phyloP scores from a whole-genome alignment of 768 basidiomycete species.

The Lepiota venenata region DNA sequence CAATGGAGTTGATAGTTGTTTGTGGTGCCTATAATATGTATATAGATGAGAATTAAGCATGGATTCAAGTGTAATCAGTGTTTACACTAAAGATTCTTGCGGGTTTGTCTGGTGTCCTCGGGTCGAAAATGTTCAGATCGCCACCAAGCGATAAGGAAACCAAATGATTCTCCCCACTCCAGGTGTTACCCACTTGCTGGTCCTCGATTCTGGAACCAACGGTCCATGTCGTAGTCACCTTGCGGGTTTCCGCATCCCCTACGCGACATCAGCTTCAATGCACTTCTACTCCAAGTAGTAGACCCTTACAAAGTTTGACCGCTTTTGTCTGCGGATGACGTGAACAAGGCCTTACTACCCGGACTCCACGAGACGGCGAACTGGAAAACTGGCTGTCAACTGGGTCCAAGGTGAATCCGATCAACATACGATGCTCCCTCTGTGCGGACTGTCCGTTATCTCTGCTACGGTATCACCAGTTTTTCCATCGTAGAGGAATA shows the following conservation, averaged over 20 bases:
- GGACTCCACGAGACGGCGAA: slow-evolving; percentile 80
- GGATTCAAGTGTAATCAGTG: neutral
- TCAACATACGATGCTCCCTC: slow-evolving; percentile 69
- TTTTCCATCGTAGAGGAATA: slow-evolving; percentile 90
- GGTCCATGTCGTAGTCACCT: slow-evolving; percentile 64
- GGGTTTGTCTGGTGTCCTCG: slow-evolving; percentile 58
- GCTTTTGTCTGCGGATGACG: slow-evolving; percentile 85
- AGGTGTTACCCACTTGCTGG: slow-evolving; percentile 90
- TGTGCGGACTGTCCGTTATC: slow-evolving; percentile 64
- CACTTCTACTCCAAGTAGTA: neutral
- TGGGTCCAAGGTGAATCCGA: neutral
- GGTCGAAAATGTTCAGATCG: slow-evolving; percentile 79
- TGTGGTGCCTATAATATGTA: slow-evolving; percentile 68
- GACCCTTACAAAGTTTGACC: slow-evolving; percentile 75
- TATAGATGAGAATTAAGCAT: neutral
- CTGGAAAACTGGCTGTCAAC: slow-evolving; percentile 27
- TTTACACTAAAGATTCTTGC: slow-evolving; percentile 57
- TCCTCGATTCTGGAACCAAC: slow-evolving; percentile 70
- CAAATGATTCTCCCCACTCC: slow-evolving; percentile 67
- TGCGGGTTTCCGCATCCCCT: slow-evolving; percentile 83
- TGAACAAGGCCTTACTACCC: slow-evolving; percentile 69
- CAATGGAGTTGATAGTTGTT: slow-evolving; percentile 69
- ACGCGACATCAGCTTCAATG: neutral
- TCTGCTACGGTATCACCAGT: slow-evolving; percentile 76
- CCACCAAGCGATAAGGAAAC: slow-evolving; percentile 85